phyloP scores from a whole-genome alignment of 2,329 filamentous ascomycete genomes.

The Ceratocystis variospora region DNA sequence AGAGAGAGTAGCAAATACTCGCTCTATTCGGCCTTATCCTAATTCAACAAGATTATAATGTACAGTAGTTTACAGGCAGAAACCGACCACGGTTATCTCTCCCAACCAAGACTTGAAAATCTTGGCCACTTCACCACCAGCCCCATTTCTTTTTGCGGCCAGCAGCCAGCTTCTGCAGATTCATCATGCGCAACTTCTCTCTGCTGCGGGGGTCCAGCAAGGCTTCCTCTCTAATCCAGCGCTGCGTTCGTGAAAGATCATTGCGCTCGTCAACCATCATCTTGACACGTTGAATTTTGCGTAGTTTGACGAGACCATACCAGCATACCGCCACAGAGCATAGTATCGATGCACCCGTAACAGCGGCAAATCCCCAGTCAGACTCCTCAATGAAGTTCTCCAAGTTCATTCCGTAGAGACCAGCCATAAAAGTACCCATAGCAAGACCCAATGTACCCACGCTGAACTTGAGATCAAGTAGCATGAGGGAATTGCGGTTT shows the following conservation, averaged over 20 bases:
- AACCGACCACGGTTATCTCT: background rate
- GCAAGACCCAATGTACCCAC: conserved; percentile 90
- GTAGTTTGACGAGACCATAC: conserved; percentile 72
- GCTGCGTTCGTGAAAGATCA: conserved; percentile 28
- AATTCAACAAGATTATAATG: background rate
- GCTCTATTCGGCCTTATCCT: background rate
- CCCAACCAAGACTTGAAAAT: background rate
- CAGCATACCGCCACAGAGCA: conserved; percentile 66
- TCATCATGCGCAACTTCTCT: conserved; percentile 40
- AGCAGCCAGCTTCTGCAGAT: conserved; percentile 33
- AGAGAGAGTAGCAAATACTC: background rate
- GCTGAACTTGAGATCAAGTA: conserved; percentile 90
- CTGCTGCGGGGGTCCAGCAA: conserved; percentile 41
- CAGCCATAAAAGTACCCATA: conserved; percentile 85
- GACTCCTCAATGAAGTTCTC: conserved; percentile 98
- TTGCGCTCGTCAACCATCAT: conserved; percentile 49
- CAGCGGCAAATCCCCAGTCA: conserved; percentile 65
- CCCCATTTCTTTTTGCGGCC: conserved; percentile 27
- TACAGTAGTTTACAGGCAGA: conserved; percentile 18
- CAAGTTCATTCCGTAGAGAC: conserved; percentile 99
- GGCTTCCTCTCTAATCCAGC: conserved; percentile 36
- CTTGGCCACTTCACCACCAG: background rate
- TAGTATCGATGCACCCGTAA: conserved; percentile 56
- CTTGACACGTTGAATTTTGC: conserved; percentile 72
- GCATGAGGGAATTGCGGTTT: conserved; percentile 95